These are phyloP conservation scores for Zymoseptoria tritici DNA, from an alignment of 2,329 filamentous ascomycete genomes.

Conservation along the genomic window DNA sequence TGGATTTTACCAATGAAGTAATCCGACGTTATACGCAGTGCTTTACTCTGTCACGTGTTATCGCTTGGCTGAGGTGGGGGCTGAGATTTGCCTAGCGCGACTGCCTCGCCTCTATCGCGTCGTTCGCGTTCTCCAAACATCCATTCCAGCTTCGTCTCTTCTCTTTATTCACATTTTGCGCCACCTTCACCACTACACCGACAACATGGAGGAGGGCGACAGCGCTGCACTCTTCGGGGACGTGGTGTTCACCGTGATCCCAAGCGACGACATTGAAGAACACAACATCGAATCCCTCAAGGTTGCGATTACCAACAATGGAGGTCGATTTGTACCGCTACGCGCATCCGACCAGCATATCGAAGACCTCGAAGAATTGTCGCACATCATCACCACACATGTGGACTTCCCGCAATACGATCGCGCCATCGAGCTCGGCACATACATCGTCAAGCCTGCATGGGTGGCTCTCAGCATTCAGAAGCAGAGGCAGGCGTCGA, in stretches of 20 bases:
- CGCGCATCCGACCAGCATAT: constrained; percentile 31
- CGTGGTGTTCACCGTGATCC: constrained; percentile 38
- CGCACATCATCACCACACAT: constrained; percentile 65
- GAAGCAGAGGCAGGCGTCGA: constrained; percentile 64
- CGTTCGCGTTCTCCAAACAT: neutral
- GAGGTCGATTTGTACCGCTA: constrained; percentile 41
- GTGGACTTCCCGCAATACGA: constrained; percentile 88
- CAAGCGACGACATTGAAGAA: constrained; percentile 25
- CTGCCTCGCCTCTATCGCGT: neutral
- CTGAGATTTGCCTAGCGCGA: neutral
- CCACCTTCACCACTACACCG: neutral
- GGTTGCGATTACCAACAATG: constrained; percentile 38
- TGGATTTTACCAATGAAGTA: neutral
- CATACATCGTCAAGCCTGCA: constrained; percentile 71
- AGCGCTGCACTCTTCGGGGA: constrained; percentile 31
- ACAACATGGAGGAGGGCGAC: constrained; percentile 13
- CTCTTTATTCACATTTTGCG: neutral
- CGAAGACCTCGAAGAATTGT: constrained; percentile 39
- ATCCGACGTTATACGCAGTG: neutral
- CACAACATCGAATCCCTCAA: constrained; percentile 36
- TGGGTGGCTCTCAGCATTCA: constrained; percentile 71
- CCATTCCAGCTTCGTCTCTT: neutral
- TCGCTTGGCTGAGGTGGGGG: neutral
- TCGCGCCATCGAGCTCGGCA: constrained; percentile 65
- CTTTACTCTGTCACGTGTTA: neutral